Percentiles rank a stretch among this genome's conserved stretches.
phyloP scores from a whole-genome alignment of 2,329 filamentous ascomycete genomes.

The Claviceps sorghi region DNA sequence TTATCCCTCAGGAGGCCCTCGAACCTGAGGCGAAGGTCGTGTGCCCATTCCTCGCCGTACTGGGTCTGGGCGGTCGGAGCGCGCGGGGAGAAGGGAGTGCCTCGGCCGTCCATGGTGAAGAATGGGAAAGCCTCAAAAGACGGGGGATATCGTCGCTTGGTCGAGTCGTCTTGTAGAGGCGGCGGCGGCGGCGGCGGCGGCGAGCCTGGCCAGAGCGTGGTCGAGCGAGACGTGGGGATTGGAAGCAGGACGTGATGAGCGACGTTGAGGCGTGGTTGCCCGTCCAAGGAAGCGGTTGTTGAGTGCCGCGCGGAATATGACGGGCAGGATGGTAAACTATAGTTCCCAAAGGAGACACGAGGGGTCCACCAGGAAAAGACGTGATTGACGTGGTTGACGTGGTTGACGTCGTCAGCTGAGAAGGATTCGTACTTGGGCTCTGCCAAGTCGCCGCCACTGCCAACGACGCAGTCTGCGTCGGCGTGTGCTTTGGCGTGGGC shows the following conservation, averaged over 20 bases:
- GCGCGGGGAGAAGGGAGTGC: constrained; percentile 18
- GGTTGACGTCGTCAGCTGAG: constrained; percentile 7
- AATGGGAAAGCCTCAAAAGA: not conserved
- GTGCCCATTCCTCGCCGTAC: constrained; percentile 60
- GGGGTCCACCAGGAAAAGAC: no score
- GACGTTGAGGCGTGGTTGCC: not conserved
- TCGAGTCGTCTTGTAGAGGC: not conserved
- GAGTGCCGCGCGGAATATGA: not conserved
- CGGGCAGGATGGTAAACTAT: no score
- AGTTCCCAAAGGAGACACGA: no score
- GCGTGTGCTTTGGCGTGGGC: no score
- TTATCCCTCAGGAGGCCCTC: constrained; percentile 76
- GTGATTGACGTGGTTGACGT: constrained; percentile 1
- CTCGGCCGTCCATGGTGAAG: constrained; percentile 24
- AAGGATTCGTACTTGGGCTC: constrained; percentile 1
- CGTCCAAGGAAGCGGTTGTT: not conserved
- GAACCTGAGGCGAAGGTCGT: constrained; percentile 69
- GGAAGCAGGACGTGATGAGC: not conserved
- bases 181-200: not conserved
- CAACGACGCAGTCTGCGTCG: not conserved
- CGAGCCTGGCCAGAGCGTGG: not conserved
- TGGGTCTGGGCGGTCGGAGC: constrained; percentile 18
- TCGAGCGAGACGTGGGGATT: not conserved
- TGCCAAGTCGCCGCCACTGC: constrained; percentile 4
- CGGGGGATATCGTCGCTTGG: not conserved